A percentile compares a stretch with the other conserved stretches of the same genome.
Evolutionary conservation across 2,329 filamentous ascomycete genomes (phyloP).

Genomic region (Coniella lustricola): DNA sequence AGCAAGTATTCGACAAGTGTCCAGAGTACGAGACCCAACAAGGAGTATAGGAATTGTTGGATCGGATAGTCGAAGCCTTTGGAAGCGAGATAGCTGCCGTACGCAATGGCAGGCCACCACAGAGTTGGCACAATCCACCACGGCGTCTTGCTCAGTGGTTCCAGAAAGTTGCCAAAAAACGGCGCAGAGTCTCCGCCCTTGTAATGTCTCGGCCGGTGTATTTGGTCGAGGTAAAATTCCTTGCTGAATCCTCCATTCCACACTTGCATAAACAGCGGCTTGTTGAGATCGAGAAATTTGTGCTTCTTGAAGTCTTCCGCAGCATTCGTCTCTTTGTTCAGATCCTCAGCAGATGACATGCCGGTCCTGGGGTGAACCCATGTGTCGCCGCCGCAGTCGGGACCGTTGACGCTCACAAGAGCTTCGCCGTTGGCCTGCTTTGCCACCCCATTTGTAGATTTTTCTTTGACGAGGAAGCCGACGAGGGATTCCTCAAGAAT

Average conservation of each 20-base stretch:
- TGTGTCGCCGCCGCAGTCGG: conserved; percentile 23
- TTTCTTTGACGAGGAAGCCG: conserved; percentile 65
- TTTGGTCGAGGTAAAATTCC: conserved; percentile 93
- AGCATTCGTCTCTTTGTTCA: conserved; percentile 78
- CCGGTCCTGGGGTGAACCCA: conserved; percentile 62
- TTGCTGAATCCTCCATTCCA: conserved; percentile 85
- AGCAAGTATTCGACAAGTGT: conserved; percentile 82
- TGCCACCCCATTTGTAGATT: conserved; percentile 30
- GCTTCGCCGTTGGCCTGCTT: conserved; percentile 27
- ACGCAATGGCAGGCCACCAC: conserved; percentile 76
- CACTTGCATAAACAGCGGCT: conserved; percentile 79
- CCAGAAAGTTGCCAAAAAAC: conserved; percentile 95
- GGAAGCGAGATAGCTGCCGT: conserved; percentile 61
- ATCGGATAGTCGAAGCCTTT: conserved; percentile 48
- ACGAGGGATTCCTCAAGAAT: conserved; percentile 82
- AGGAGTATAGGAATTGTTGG: conserved; percentile 54
- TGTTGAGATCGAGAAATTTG: conserved; percentile 87
- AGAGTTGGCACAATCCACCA: conserved; percentile 85
- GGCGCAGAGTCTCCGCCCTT: conserved; percentile 88
- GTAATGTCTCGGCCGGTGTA: conserved; percentile 93
- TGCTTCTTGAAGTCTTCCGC: conserved; percentile 73
- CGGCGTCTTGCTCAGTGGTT: conserved; percentile 88
- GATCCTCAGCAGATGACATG: conserved; percentile 81
- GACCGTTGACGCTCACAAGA: conserved; percentile 27
- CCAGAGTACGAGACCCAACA: conserved; percentile 71